These are phyloP conservation scores for Sporothrix pseudoabietina DNA, from an alignment of 2,329 filamentous ascomycete genomes.

Conservation along the genomic window DNA sequence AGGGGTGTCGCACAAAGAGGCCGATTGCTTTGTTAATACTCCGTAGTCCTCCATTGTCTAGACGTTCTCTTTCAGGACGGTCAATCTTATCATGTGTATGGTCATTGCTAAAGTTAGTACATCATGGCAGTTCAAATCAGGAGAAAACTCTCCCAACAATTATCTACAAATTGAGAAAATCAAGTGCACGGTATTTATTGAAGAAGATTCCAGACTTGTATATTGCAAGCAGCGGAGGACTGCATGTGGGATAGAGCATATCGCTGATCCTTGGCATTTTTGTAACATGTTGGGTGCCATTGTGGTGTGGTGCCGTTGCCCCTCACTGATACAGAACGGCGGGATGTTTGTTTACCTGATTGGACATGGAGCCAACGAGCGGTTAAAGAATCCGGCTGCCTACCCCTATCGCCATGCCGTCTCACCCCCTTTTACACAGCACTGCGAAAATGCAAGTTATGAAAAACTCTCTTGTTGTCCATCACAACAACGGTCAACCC, in stretches of 20 bases:
- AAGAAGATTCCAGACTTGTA: too few species aligned
- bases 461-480: neutral
- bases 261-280: neutral
- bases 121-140: too few species aligned
- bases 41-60: too few species aligned
- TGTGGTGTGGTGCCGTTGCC: neutral
- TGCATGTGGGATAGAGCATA: neutral
- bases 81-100: too few species aligned
- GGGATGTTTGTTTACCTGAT: neutral
- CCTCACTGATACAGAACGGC: neutral
- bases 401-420: neutral
- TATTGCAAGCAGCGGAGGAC: neutral
- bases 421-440: neutral
- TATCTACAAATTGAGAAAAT: too few species aligned
- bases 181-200: too few species aligned
- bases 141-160: too few species aligned
- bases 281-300: neutral
- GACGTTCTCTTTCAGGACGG: too few species aligned
- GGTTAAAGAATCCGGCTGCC: neutral
- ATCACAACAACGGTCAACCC: neutral
- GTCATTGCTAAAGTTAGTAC: too few species aligned
- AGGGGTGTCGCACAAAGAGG: neutral
- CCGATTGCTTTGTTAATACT: too few species aligned
- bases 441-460: neutral
- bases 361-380: constrained; percentile 5